Percentiles rank a stretch among this genome's conserved stretches.
These are phyloP conservation scores for Rhipidocladum racemiflorum DNA, from an alignment of 176 grass and related monocot species.

Conservation along the genomic window DNA sequence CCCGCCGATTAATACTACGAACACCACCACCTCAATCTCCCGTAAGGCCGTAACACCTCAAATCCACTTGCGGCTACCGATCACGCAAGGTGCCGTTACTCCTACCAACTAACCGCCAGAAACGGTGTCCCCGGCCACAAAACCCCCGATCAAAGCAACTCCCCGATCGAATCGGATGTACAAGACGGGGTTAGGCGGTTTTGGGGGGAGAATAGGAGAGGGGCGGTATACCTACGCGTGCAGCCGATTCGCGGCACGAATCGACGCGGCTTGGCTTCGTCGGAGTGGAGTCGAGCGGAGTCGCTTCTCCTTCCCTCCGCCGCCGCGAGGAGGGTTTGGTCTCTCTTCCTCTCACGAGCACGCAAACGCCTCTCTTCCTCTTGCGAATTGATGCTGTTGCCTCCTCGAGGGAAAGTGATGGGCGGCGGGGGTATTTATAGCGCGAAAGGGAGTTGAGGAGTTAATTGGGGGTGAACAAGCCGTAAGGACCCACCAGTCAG, in stretches of 20 bases:
- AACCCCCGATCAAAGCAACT: conserved; percentile 13
- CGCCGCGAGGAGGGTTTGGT: conserved; percentile 10
- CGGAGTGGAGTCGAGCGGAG: background rate
- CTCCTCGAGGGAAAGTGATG: background rate
- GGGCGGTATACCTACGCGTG: conserved; percentile 27
- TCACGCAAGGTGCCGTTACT: background rate
- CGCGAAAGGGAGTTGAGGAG: too few relatives aligned
- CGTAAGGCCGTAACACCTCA: background rate
- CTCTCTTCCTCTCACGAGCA: conserved; percentile 18
- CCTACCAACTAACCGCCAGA: background rate
- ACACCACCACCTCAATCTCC: background rate
- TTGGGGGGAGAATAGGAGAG: conserved; percentile 24
- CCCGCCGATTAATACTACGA: background rate
- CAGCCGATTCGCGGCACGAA: conserved; percentile 13
- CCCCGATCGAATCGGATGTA: conserved; percentile 9
- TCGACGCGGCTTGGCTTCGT: background rate
- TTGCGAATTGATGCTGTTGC: background rate
- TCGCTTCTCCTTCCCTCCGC: background rate
- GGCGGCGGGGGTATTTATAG: conserved; percentile 9
- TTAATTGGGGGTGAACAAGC: background rate
- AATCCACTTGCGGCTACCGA: background rate
- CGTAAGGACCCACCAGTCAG: too few relatives aligned
- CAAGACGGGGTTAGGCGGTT: background rate
- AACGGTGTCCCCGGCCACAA: background rate
- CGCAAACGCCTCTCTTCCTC: conserved; percentile 31